Conservation (phyloP, 2,329 filamentous ascomycete species). For the Colletotrichum viniferum region DNA sequence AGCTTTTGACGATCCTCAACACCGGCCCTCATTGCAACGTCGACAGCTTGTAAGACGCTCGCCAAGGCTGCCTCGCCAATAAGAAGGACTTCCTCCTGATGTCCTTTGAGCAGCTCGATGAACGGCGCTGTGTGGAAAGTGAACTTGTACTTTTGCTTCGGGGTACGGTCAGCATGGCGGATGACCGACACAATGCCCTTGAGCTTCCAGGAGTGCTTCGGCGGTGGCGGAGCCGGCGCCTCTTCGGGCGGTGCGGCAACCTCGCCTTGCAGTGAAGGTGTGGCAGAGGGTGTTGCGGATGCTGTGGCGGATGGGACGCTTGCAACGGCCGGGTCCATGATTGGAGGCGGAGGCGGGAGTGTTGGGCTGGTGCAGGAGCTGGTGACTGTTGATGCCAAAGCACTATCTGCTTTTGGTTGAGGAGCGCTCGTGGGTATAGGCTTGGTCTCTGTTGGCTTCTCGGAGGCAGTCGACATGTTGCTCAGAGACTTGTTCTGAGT, state of each 20-base stretch:
- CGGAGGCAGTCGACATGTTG: conserved; percentile 5
- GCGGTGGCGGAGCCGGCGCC: conserved; percentile 66
- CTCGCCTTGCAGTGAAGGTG: conserved; percentile 40
- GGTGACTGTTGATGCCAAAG: conserved; percentile 35
- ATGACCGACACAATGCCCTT: conserved; percentile 98
- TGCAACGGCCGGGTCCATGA: conserved; percentile 10
- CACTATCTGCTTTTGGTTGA: conserved; percentile 36
- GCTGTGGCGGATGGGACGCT: conserved; percentile 42
- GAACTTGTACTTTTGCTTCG: conserved; percentile 99
- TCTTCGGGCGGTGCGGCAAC: conserved; percentile 35
- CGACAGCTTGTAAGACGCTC: conserved; percentile 89
- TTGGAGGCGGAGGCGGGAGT: conserved; percentile 33
- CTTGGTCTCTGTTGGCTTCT: conserved; percentile 18
- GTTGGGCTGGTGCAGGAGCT: conserved; percentile 40
- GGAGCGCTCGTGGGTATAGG: conserved; percentile 22
- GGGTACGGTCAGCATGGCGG: conserved; percentile 93
- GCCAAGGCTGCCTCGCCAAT: conserved; percentile 89
- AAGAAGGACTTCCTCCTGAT: conserved; percentile 93
- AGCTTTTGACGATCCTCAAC: conserved; percentile 88
- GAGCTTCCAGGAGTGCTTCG: conserved; percentile 95
- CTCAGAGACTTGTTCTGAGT: conserved; percentile 13
- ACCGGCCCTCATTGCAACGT: conserved; percentile 76
- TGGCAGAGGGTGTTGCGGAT: conserved; percentile 39
- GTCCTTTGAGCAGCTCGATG: conserved; percentile 90
- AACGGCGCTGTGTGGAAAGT: conserved; percentile 98